Base-by-base conservation (phyloP, 331 rosid genomes). In the Rhamnella rubrinervis region DNA sequence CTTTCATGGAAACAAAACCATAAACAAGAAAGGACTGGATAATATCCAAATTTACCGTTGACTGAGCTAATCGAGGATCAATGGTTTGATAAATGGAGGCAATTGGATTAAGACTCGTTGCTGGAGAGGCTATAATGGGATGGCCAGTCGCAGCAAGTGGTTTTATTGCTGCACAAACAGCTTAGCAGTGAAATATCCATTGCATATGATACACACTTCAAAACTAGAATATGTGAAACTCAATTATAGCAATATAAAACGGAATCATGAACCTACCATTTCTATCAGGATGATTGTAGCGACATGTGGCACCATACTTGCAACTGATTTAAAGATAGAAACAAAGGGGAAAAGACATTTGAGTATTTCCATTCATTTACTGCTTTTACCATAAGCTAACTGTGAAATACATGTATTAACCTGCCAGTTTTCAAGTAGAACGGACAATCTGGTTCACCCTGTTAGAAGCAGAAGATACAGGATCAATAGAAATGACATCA, bases 351-450 rank as follows among this genome's bases (percentile, higher is more conserved):
- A 44, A 44, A 44, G 14, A 44, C 74, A 68, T 13, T 63, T 71
- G 56, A 66, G 72, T 66, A 70, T 41, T 38, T 75, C 65, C 18
- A 10, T 73, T 68, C 39, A 66, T 73, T 55, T 65, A 57, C 77
- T 69, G 78, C 67, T 63, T 53, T 25, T 40, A 63, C 41, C 23
- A 52, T 61, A 38, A 20, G 55, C 67, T 46, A 75, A 19, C 8
- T 2, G 63, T 67, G 21, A 81, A 46, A 65, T 41, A 65, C 47
- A 68, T 44, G 72, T 21, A 68, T 38, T 71, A 46, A 91, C 98
- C 98, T 93, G 84, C 97, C 97, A 83, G 97, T 91, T 85, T 93
- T 93, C 87, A 93, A 78, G 91, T 93, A 93, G 96, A 93, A 93
- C 68, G 98, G 96, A 68, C 98, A 93, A 83, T 93, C 97, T 59